A percentile compares a stretch with the other conserved stretches of the same genome.
Evolutionary conservation across 1,284 basidiomycete species (phyloP).

Genomic region (Filobasidium uniguttulatum): DNA sequence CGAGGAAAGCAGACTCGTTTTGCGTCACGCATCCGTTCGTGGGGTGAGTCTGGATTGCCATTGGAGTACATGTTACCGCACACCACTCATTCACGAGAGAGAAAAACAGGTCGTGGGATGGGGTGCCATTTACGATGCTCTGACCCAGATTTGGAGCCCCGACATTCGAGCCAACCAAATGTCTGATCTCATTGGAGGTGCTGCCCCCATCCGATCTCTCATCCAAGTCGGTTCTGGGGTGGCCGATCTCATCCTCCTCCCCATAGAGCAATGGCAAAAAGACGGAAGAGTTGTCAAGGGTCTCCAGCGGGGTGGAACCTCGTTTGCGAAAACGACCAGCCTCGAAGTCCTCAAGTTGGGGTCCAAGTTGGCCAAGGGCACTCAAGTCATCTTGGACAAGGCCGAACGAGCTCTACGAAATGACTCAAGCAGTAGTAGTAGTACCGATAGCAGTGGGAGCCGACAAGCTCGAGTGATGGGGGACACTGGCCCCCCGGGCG

Average conservation of each 20-base stretch:
- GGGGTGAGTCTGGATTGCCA: slow-evolving; percentile 49
- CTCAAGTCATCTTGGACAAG: slow-evolving; percentile 90
- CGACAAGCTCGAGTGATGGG: slow-evolving; percentile 44
- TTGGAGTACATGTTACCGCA: neutral
- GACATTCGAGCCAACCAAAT: slow-evolving; percentile 98
- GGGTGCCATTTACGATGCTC: slow-evolving; percentile 68
- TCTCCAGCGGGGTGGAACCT: slow-evolving; percentile 81
- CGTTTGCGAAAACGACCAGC: slow-evolving; percentile 84
- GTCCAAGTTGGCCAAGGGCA: slow-evolving; percentile 88
- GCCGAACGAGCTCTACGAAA: slow-evolving; percentile 71
- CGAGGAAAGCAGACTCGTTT: slow-evolving; percentile 93
- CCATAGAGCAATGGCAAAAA: slow-evolving; percentile 93
- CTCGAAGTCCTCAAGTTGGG: slow-evolving; percentile 90
- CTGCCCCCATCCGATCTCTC: slow-evolving; percentile 83
- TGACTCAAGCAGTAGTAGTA: slow-evolving; percentile 7
- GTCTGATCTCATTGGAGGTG: slow-evolving; percentile 92
- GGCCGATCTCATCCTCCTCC: slow-evolving; percentile 85
- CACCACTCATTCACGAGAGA: neutral
- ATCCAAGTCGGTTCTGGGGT: slow-evolving; percentile 95
- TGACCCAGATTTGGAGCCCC: slow-evolving; percentile 97
- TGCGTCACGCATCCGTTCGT: slow-evolving; percentile 78
- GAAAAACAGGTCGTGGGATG: slow-evolving; percentile 69
- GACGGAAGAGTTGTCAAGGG: slow-evolving; percentile 87
- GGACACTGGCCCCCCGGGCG: slow-evolving; percentile 45
- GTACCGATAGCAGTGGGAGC: too few species aligned